Evolutionary conservation across 1,284 basidiomycete species (phyloP).

Genomic region (Abortiporus biennis): DNA sequence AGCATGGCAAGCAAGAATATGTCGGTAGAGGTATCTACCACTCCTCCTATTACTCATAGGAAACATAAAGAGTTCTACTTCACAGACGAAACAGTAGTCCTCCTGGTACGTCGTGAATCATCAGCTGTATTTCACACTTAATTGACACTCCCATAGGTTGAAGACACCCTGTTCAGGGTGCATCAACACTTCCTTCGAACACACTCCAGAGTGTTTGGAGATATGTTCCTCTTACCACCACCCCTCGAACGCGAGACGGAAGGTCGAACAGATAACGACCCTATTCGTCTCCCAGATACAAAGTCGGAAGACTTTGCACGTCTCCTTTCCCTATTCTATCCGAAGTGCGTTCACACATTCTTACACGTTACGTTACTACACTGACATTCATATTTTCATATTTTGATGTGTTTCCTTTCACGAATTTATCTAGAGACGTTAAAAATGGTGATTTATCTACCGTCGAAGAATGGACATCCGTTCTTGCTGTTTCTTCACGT

Average conservation of each 20-base stretch:
- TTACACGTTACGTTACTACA: neutral
- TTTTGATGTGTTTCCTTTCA: neutral
- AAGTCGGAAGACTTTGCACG: conserved; percentile 24
- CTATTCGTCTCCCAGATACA: conserved; percentile 24
- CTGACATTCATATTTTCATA: too few species aligned
- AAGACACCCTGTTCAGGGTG: conserved; percentile 20
- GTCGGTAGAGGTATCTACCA: neutral
- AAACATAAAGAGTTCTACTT: neutral
- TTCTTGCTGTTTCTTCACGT: conserved; percentile 20
- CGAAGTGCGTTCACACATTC: conserved; percentile 20
- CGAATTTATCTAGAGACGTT: neutral
- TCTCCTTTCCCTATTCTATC: conserved; percentile 28
- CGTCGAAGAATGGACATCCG: conserved; percentile 23
- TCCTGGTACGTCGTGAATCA: neutral
- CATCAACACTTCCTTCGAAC: conserved; percentile 20
- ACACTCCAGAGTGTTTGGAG: conserved; percentile 17
- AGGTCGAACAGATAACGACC: conserved; percentile 25
- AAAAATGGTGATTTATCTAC: conserved; percentile 14
- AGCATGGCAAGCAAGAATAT: too few species aligned
- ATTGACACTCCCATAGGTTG: conserved; percentile 13
- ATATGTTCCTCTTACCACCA: conserved; percentile 17
- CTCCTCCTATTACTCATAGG: neutral
- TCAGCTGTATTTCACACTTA: neutral
- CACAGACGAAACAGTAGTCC: neutral
- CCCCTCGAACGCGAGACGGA: conserved; percentile 16